Evolutionary conservation across 129 eudicot species (phyloP), one percentile per base, ranked within the genome.

Genomic region (Silybum marianum): DNA sequence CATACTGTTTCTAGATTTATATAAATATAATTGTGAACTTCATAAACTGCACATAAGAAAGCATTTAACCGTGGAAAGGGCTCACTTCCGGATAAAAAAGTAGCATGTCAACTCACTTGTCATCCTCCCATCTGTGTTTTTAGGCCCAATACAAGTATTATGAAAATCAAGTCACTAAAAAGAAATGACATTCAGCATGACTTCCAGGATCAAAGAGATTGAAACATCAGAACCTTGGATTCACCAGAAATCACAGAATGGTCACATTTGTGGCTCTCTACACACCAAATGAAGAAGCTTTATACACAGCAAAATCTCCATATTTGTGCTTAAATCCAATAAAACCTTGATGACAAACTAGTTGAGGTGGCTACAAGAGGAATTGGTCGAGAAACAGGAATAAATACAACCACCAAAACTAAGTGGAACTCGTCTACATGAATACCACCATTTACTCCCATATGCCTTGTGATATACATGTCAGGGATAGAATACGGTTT

Each of bases 221-320:
- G 11, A 40, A 40, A 75, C 46, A 75, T 75, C 51, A 62, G 36
- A 62, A 19, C 18, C 80, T 76, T 60, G 71, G 72, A 14, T 32
- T 40, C 81, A 69, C 51, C 80, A 62, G 12, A 67, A 39, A 67
- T 39, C 65, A 67, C 74, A 66, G 46, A 44, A 78, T 24, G 66
- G 13, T 76, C 18, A 76, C 76, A 69, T 69, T 60, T 62, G 44
- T 71, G 30, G 84, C 46, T 63, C 65, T 72, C 68, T 54, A 70
- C 40, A 34, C 10, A 58, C 68, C 72, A 66, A 25, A 42, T 79
- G 67, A 48, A 28, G 14, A 68, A 68, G 26, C 10, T 46, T 78
- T 36, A 22, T 39, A 76, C 48, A 69, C 76, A 69, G 66, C 44
- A 26, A 0, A 3, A 79, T 69, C 28, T 32, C 23, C 25, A 2